Conservation (phyloP, 768 basidiomycete genomes). For the Russula olivacea region DNA sequence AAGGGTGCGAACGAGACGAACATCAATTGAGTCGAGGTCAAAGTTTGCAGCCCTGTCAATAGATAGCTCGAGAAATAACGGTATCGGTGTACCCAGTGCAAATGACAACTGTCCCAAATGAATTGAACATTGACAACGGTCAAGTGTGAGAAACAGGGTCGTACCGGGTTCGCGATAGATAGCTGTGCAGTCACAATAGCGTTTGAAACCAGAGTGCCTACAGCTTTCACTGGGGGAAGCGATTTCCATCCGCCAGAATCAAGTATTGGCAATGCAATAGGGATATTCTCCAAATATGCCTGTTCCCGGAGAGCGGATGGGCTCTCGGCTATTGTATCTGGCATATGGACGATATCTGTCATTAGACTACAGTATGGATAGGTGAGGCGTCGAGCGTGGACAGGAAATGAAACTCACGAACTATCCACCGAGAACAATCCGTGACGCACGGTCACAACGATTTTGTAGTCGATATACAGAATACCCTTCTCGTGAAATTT, state of each 20-base stretch:
- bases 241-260: conserved; percentile 26
- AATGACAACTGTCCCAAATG: conserved; percentile 10
- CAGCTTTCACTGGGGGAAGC: conserved; percentile 13
- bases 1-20: conserved; percentile 19
- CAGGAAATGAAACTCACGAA: conserved; percentile 11
- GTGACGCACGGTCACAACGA: conserved; percentile 16
- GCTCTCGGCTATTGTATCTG: conserved; percentile 19
- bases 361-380: conserved; percentile 11
- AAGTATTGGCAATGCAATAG: conserved; percentile 5
- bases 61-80: conserved; percentile 11
- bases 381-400: not conserved
- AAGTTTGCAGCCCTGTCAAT: not conserved
- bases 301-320: conserved; percentile 21
- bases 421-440: conserved; percentile 18
- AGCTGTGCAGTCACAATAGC: not conserved
- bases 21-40: conserved; percentile 3
- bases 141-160: not conserved
- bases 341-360: conserved; percentile 21
- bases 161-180: conserved; percentile 18
- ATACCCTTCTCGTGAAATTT: conserved; percentile 39
- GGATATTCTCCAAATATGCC: conserved; percentile 15
- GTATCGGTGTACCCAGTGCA: conserved; percentile 20
- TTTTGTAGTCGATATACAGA: conserved; percentile 24
- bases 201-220: conserved; percentile 1
- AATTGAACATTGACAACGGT: not conserved